Evolutionary conservation across 139 green algal genomes (phyloP), one percentile per base, ranked within the genome.

Genomic region (Coelastrella sp.): DNA sequence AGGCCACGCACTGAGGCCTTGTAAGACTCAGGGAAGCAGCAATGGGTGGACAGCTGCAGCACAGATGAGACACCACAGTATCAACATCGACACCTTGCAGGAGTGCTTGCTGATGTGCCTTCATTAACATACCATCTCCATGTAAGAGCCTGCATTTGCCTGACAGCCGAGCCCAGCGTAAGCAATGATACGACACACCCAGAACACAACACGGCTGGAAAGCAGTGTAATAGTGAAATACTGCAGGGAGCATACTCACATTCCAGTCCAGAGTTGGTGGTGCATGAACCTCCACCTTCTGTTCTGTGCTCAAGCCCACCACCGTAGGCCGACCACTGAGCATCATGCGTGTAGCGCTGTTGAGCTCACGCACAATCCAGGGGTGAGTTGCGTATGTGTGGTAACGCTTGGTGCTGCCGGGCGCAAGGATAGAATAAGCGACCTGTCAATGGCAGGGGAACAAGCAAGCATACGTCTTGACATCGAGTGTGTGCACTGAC

Each of bases 301-400:
- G 61, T 76, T 83, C 47, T 60, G 61, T 64, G 47, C 61, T 88
- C 79, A 75, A 65, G 65, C 91, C 76, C 22, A 92, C 83, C 76
- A 93, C 86, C 1, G 86, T 73, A 3, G 74, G 88, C 57, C 59
- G n/a, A 16, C 79, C 86, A 78, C 77, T 83, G 80, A 92, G 83
- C 90, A 95, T 65, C 92, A 95, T 92, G 73, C 93, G 92, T 2
- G 81, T 64, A 8, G 87, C 88, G 14, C 64, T 93, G 4, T 75
- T 6, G 23, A 89, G 22, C 78, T 92, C 86, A 75, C 93, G 90
- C 54, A 95, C 85, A 68, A 95, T 87, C 93, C 93, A 95, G 56
- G 93, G 92, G 90, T 95, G 92, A 11, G 92, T 92, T 2, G 75
- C 79, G 32, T 93, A 95, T 22, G 80, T 93, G 73, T 76, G 86